A percentile compares a stretch with the other conserved stretches of the same genome.
Conservation (phyloP, 345 rosid species). For the Aquilaria yunnanensis region DNA sequence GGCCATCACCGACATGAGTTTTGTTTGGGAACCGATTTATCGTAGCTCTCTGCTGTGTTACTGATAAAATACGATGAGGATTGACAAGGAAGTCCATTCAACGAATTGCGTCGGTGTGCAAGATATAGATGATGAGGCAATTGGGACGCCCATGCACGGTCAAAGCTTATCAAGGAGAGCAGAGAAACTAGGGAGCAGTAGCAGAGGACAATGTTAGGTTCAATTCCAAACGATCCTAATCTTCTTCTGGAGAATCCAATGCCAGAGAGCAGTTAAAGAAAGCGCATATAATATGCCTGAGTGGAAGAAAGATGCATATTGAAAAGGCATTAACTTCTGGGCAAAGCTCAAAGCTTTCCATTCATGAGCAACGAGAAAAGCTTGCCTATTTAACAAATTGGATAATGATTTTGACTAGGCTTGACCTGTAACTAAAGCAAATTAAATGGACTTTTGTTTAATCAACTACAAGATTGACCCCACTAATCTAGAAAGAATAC, state of each 20-base stretch:
- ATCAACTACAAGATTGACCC: too few relatives aligned
- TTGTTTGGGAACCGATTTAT: too few relatives aligned
- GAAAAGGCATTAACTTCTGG: constrained; percentile 70
- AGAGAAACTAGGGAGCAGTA: constrained; percentile 80
- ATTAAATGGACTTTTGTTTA: too few relatives aligned
- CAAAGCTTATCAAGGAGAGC: constrained; percentile 58
- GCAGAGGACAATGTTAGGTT: constrained; percentile 87
- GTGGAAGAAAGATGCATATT: constrained; percentile 94
- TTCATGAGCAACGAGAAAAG: constrained; percentile 84
- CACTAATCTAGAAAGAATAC: too few relatives aligned
- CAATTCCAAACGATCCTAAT: constrained; percentile 93
- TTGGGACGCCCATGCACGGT: too few relatives aligned
- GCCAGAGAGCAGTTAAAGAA: constrained; percentile 74
- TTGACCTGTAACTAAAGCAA: constrained; percentile 19
- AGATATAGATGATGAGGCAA: too few relatives aligned
- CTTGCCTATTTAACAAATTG: constrained; percentile 79
- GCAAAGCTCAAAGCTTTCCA: constrained; percentile 76
- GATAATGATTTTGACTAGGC: constrained; percentile 80
- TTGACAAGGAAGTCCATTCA: too few relatives aligned
- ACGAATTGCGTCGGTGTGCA: too few relatives aligned
- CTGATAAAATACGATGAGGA: too few relatives aligned
- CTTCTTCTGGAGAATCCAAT: constrained; percentile 96
- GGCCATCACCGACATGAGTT: too few relatives aligned
- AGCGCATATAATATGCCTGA: constrained; percentile 84
- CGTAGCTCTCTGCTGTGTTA: too few relatives aligned